Percentiles rank a stretch among this genome's conserved stretches.
Evolutionary conservation across 768 basidiomycete species (phyloP).

Genomic region (Boletus rubescentipes): DNA sequence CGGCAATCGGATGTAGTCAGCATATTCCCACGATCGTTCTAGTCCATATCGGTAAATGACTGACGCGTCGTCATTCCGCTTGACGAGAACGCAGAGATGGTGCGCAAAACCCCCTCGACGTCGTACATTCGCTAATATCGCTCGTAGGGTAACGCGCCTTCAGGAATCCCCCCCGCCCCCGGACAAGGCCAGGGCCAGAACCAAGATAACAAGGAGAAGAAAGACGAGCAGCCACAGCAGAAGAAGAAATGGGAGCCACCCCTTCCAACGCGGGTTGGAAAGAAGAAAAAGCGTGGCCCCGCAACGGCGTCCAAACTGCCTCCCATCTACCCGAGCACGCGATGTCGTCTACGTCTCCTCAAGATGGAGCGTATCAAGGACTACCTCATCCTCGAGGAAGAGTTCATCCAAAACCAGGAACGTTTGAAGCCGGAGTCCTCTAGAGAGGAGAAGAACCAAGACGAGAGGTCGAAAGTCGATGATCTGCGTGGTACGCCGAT

Average conservation of each 20-base stretch:
- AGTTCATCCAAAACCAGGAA: slow-evolving; percentile 92
- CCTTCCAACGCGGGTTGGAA: slow-evolving; percentile 93
- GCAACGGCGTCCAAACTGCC: slow-evolving; percentile 89
- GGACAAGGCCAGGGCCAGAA: slow-evolving; percentile 43
- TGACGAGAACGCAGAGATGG: slow-evolving; percentile 21
- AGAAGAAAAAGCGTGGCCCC: slow-evolving; percentile 94
- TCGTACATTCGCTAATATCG: slow-evolving; percentile 4
- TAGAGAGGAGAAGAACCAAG: slow-evolving; percentile 93
- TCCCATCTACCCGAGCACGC: slow-evolving; percentile 88
- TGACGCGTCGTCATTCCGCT: slow-evolving; percentile 47
- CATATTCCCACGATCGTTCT: slow-evolving; percentile 23
- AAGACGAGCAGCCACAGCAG: slow-evolving; percentile 47
- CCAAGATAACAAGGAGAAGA: slow-evolving; percentile 49
- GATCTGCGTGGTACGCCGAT: slow-evolving; percentile 93
- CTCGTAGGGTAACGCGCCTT: slow-evolving; percentile 71
- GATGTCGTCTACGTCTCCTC: slow-evolving; percentile 91
- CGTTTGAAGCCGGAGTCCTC: slow-evolving; percentile 83
- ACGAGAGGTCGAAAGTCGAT: slow-evolving; percentile 91
- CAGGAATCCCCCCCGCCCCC: slow-evolving; percentile 43
- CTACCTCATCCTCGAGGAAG: slow-evolving; percentile 92
- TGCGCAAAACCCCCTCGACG: slow-evolving; percentile 5
- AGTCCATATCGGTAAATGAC: slow-evolving; percentile 39
- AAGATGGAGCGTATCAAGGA: slow-evolving; percentile 99
- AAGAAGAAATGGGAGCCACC: slow-evolving; percentile 99
- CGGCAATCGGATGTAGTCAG: slow-evolving; percentile 15